Base-by-base conservation (phyloP, 495 filamentous ascomycete species). In the Usnea hakonensis region DNA sequence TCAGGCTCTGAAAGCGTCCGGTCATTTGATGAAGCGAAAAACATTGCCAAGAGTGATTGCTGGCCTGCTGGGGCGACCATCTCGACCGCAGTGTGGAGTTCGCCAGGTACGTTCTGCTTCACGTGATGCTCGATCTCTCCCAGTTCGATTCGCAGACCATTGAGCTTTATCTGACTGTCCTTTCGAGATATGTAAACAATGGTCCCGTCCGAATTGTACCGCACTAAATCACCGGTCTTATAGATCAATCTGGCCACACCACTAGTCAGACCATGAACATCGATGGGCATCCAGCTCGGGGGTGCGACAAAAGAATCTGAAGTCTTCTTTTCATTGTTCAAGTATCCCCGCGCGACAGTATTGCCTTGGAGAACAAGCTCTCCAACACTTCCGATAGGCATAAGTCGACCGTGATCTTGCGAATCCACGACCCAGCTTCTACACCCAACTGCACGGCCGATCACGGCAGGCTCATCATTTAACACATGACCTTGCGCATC, bases 321-420 rank as follows among this genome's bases (percentile, higher is more conserved):
- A 0, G 80, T 83, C 64, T 75, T 71, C 52, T 75, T 75, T 8
- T 71, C 75, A 1, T 75, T 70, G 6, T 80, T 74, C 10, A 84
- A 67, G 61, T 86, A 86, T 0, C 78, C 79, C 0, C 73, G 66
- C 0, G 75, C 77, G 0, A 85, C 71, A 28, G 76, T 70, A 4
- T 77, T 77, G 0, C 83, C 83, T 72, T 83, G 81, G 33, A 86
- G 73, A 21, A 81, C 61, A 40, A 85, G 72, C 68, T 86, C 83
- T 16, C 83, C 83, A 13, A 81, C 71, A 9, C 68, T 62, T 2
- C 83, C 83, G 44, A 85, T 75, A 52, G 78, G 79, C 28, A 75
- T 64, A 32, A 86, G 75, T 2, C 69, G 65, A 50, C 81, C 70
- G 60, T 79, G 75, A 65, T 84, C 71, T 6, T 68, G 58, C 2